Evolutionary conservation across 768 basidiomycete species (phyloP).

Genomic region (Russula sp.): DNA sequence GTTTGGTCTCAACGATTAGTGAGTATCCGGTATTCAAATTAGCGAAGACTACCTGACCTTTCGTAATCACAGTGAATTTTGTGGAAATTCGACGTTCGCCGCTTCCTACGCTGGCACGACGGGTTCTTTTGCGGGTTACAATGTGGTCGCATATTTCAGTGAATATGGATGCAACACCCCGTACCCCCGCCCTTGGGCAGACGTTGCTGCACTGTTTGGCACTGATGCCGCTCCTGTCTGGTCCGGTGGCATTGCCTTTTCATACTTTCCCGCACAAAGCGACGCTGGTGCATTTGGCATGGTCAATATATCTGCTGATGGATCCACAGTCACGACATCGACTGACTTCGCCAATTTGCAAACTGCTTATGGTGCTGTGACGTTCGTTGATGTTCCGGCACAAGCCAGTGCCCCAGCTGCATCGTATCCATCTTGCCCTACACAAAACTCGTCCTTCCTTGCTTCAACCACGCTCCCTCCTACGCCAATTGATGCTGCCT

Average conservation of each 20-base stretch:
- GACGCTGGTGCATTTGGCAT: conserved; percentile 78
- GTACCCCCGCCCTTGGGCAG: conserved; percentile 73
- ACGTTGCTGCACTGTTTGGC: conserved; percentile 70
- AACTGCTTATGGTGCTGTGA: conserved; percentile 55
- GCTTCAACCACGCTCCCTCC: conserved; percentile 73
- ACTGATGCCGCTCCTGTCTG: conserved; percentile 71
- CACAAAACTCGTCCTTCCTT: conserved; percentile 53
- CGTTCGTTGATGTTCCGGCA: conserved; percentile 62
- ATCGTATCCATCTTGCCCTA: conserved; percentile 47
- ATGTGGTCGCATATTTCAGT: conserved; percentile 85
- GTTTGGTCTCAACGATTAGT: conserved; percentile 88
- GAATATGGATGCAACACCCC: conserved; percentile 75
- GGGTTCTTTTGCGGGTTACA: conserved; percentile 57
- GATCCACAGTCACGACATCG: conserved; percentile 60
- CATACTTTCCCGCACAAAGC: conserved; percentile 82
- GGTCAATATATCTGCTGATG: conserved; percentile 69
- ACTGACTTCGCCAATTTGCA: conserved; percentile 67
- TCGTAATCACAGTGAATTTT: conserved; percentile 63
- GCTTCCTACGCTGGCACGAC: conserved; percentile 55
- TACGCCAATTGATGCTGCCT: conserved; percentile 80
- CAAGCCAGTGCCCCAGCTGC: conserved; percentile 51
- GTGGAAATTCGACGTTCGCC: conserved; percentile 62
- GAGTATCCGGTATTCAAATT: conserved; percentile 35
- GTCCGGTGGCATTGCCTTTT: conserved; percentile 88
- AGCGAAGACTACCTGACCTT: conserved; percentile 1